These are phyloP conservation scores for Eimeria tenella DNA, from an alignment of 169 alveolate genomes.

Conservation along the genomic window DNA sequence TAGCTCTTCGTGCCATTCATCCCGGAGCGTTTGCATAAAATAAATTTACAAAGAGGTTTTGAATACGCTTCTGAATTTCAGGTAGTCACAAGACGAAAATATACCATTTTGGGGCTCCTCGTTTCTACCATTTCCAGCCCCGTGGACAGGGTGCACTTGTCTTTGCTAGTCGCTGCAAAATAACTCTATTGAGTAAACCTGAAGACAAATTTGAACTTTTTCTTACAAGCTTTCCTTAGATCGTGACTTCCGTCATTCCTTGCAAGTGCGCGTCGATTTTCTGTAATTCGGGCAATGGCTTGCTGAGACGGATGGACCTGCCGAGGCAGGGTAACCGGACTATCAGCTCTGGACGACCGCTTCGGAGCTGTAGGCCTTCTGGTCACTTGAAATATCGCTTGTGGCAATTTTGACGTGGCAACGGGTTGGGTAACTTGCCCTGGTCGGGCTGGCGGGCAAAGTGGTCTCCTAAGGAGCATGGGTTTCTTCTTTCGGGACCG, in stretches of 20 bases:
- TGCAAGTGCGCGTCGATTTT: too few relatives aligned
- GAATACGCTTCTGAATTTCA: too few relatives aligned
- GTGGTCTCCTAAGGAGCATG: neutral
- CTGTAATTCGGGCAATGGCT: constrained; percentile 8
- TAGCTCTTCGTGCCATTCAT: too few relatives aligned
- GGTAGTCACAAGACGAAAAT: neutral
- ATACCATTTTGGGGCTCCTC: constrained; percentile 1
- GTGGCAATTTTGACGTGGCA: neutral
- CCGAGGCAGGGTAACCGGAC: neutral
- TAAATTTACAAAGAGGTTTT: too few relatives aligned
- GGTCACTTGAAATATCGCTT: too few relatives aligned
- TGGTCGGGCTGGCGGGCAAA: neutral
- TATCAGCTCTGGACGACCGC: neutral
- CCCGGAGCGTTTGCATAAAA: too few relatives aligned
- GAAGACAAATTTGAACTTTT: neutral
- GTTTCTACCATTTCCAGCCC: constrained; percentile 26
- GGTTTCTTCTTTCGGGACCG: constrained; percentile 56
- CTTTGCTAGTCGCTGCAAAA: neutral
- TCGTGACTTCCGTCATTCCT: too few relatives aligned
- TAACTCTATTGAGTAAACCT: neutral
- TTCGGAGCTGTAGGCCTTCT: too few relatives aligned
- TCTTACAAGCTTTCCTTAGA: too few relatives aligned
- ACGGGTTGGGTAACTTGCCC: neutral
- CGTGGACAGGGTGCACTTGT: neutral
- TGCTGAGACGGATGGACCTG: neutral